Evolutionary conservation across 306 rosid genomes (phyloP).

Genomic region (Begonia fuchsioides): DNA sequence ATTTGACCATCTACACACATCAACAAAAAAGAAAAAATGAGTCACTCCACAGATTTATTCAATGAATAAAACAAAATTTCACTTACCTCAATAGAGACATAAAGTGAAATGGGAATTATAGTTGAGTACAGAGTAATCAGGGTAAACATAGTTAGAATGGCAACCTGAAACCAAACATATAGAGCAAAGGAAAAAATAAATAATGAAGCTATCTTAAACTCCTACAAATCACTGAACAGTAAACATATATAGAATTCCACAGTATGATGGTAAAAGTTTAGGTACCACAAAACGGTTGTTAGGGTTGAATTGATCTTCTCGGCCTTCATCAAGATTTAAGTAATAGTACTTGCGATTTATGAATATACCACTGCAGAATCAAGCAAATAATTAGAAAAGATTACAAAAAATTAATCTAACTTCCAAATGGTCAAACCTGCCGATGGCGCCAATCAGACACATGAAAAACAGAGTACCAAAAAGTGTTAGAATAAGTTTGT

Average conservation of each 20-base stretch:
- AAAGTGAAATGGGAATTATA: constrained; percentile 93
- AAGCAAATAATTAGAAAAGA: not conserved
- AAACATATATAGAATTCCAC: too few species aligned
- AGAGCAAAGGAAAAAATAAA: too few species aligned
- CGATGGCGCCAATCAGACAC: constrained; percentile 82
- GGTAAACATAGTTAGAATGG: constrained; percentile 79
- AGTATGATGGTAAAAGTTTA: constrained; percentile 5
- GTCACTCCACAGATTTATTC: constrained; percentile 3
- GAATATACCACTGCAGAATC: constrained; percentile 58
- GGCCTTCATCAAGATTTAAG: constrained; percentile 47
- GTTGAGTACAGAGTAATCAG: constrained; percentile 89
- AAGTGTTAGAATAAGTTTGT: constrained; percentile 73
- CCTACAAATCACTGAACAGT: too few species aligned
- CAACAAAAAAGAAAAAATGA: constrained; percentile 9
- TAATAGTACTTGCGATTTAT: constrained; percentile 60
- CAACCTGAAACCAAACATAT: constrained; percentile 40
- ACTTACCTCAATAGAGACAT: constrained; percentile 94
- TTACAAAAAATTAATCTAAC: too few species aligned
- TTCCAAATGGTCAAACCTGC: constrained; percentile 38
- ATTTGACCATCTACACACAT: constrained; percentile 77
- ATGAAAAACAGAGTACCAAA: constrained; percentile 59
- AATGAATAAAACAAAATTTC: constrained; percentile 9
- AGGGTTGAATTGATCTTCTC: constrained; percentile 65
- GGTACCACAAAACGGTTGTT: constrained; percentile 62
- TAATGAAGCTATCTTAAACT: too few species aligned